phyloP scores from a whole-genome alignment of 1,284 basidiomycete genomes.

The Cryptococcus sp. region DNA sequence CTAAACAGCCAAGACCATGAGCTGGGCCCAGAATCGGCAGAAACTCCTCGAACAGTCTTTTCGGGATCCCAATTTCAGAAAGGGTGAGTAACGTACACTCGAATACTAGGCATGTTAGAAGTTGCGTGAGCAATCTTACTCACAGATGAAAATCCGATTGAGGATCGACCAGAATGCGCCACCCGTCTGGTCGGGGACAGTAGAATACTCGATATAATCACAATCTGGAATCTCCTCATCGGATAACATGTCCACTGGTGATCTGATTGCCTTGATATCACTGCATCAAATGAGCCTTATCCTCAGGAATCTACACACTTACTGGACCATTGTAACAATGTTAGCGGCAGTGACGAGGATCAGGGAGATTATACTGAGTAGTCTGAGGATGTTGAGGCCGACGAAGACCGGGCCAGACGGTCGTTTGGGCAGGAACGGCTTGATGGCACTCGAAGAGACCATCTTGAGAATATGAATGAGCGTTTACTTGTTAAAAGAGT shows the following conservation, averaged over 20 bases:
- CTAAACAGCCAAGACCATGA: conserved; percentile 75
- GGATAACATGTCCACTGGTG: conserved; percentile 1
- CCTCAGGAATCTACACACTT: conserved; percentile 12
- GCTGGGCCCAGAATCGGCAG: conserved; percentile 80
- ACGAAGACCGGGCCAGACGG: conserved; percentile 57
- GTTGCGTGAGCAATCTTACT: neutral
- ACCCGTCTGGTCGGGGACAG: conserved; percentile 78
- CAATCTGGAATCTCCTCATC: conserved; percentile 48
- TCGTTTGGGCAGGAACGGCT: conserved; percentile 26
- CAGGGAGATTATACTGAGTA: conserved; percentile 69
- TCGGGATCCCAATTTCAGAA: conserved; percentile 71
- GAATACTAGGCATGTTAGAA: conserved; percentile 47
- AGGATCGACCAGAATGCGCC: conserved; percentile 82
- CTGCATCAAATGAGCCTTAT: conserved; percentile 17
- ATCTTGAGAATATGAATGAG: neutral
- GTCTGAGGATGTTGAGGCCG: conserved; percentile 68
- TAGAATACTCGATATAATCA: conserved; percentile 66
- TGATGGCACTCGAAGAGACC: conserved; percentile 13
- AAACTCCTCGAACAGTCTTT: conserved; percentile 65
- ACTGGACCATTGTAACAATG: conserved; percentile 69
- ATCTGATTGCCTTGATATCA: conserved; percentile 63
- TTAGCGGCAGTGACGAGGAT: conserved; percentile 67
- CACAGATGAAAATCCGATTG: conserved; percentile 68
- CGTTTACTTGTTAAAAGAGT: neutral
- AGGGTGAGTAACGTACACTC: conserved; percentile 68